Evolutionary conservation across 1,139 yeast species (phyloP), one percentile per base, ranked within the genome.

Genomic region (Blastobotrys arbuscula): DNA sequence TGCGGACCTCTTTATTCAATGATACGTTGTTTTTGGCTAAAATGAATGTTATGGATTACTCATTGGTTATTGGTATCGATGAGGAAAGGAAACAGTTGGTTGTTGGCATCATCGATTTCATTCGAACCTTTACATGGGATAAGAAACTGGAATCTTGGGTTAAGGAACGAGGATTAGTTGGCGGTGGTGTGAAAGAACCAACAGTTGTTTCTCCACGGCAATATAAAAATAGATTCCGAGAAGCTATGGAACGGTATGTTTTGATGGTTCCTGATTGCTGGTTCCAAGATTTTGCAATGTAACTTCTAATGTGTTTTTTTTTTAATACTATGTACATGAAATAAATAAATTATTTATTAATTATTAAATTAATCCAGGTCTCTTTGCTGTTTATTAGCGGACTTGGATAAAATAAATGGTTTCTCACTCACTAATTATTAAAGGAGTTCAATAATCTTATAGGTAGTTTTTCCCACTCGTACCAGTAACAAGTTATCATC

Each of bases 21-120:
- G 99, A 94, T 60, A 92, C 98, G 0, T 72, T 94, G 33, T 94
- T 92, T 64, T 71, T 94, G 48, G 92, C 96, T 13, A 95, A 95
- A 57, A 89, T 92, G 96, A 95, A 94, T 62, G 97, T 94, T 12
- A 94, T 94, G 99, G 99, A 94, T 67, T 94, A 94, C 62, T 90
- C 97, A 0, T 72, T 94, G 56, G 96, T 94, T 15, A 84, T 94
- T 53, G 98, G 97, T 0, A 86, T 94, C 44, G 94, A 86, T 60
- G 79, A 81, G 44, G 81, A 79, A 35, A 76, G 77, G 43, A 76
- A 80, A 46, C 80, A 82, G 48, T 72, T 90, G 38, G 87, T 90
- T 38, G 95, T 90, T 33, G 99, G 99, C 5, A 92, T 94, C 41
- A 92, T 92, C 56, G 67, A 94, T 66, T 94, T 95, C 74, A 81